phyloP scores from a whole-genome alignment of 1,284 basidiomycete species.

The Xerocomus minutiporus region DNA sequence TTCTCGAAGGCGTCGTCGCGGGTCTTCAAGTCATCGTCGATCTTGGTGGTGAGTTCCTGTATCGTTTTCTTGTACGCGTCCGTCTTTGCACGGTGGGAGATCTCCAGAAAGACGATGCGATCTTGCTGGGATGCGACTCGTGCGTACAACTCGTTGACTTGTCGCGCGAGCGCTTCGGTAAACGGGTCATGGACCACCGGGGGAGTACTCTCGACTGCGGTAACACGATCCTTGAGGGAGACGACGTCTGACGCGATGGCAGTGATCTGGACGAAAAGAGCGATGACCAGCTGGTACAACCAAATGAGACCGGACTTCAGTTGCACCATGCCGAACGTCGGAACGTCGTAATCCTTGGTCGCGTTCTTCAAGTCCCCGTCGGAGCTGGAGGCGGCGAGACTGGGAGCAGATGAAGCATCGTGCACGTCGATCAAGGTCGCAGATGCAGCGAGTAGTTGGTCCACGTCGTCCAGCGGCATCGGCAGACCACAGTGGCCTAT shows the following conservation, averaged over 20 bases:
- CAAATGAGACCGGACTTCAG: constrained; percentile 6
- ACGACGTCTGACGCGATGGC: constrained; percentile 15
- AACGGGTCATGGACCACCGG: not conserved
- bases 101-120: constrained; percentile 15
- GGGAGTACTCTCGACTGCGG: constrained; percentile 11
- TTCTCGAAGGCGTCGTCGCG: constrained; percentile 5
- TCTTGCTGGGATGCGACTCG: constrained; percentile 12
- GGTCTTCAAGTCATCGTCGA: constrained; percentile 6
- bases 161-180: constrained; percentile 7
- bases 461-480: not conserved
- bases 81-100: constrained; percentile 2
- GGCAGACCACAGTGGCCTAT: not conserved
- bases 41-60: constrained; percentile 12
- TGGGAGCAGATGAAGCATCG: not conserved
- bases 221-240: constrained; percentile 19
- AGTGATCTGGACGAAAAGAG: constrained; percentile 7
- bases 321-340: constrained; percentile 1
- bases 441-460: not conserved
- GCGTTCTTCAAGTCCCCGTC: not conserved
- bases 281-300: constrained; percentile 11
- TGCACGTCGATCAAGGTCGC: not conserved
- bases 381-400: not conserved
- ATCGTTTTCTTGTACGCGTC: constrained; percentile 9
- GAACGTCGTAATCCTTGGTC: not conserved
- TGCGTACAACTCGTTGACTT: constrained; percentile 7